Evolutionary conservation across 768 basidiomycete species (phyloP).

Genomic region (Antrodiella citrinella): DNA sequence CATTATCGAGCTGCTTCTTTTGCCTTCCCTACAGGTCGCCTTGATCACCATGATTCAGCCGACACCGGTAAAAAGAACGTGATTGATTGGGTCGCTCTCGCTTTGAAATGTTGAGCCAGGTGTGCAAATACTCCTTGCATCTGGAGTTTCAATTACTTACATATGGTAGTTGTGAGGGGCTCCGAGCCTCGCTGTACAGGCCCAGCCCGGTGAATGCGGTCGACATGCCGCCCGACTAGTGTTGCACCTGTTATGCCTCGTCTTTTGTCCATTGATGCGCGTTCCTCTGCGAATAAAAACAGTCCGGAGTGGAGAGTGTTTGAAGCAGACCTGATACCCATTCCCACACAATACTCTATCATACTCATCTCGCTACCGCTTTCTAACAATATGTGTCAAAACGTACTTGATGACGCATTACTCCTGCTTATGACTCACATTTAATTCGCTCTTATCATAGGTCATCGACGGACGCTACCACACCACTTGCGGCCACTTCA

Average conservation of each 20-base stretch:
- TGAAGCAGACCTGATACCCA: slow-evolving; percentile 10
- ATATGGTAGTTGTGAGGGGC: slow-evolving; percentile 18
- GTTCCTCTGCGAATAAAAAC: slow-evolving; percentile 16
- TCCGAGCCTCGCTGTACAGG: slow-evolving; percentile 29
- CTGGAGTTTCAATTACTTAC: slow-evolving; percentile 7
- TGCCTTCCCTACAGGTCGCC: neutral
- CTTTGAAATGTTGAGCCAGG: slow-evolving; percentile 9
- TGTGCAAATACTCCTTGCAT: slow-evolving; percentile 8
- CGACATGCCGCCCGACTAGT: slow-evolving; percentile 28
- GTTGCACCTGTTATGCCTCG: slow-evolving; percentile 21
- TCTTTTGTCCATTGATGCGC: slow-evolving; percentile 19
- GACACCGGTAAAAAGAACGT: neutral
- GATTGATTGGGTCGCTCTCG: neutral
- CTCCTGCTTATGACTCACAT: slow-evolving; percentile 5
- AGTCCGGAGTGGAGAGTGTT: slow-evolving; percentile 1
- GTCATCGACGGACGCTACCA: slow-evolving; percentile 73
- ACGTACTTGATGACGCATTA: slow-evolving; percentile 36
- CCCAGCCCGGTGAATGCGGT: slow-evolving; percentile 28
- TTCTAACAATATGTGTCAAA: slow-evolving; percentile 56
- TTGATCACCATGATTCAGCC: neutral
- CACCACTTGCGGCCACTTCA: slow-evolving; percentile 62
- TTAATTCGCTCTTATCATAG: slow-evolving; percentile 28
- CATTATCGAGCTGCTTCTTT: neutral
- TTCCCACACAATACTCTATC: slow-evolving; percentile 6
- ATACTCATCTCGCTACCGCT: slow-evolving; percentile 9